phyloP scores from a whole-genome alignment of 148 eudicot genomes.

The Suaeda aralocaspica region DNA sequence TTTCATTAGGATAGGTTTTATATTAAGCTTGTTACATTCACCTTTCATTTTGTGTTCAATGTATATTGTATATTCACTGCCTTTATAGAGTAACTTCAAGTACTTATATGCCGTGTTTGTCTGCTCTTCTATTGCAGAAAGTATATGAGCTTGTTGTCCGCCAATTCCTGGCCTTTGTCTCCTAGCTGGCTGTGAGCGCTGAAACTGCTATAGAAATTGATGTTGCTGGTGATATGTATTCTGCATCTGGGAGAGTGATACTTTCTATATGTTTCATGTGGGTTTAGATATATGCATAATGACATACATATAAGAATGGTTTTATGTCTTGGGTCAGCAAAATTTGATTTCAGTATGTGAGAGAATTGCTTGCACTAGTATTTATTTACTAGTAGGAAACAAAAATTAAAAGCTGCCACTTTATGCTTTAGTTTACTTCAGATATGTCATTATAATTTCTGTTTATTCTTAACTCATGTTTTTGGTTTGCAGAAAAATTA shows the following conservation, averaged over 20 bases:
- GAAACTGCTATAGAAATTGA: constrained; percentile 90
- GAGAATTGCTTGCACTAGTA: background rate
- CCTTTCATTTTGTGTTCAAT: background rate
- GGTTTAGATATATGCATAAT: constrained; percentile 1
- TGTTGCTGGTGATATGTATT: constrained; percentile 80
- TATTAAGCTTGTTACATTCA: background rate
- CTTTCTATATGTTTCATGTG: constrained; percentile 42
- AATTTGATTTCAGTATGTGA: background rate
- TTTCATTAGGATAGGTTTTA: background rate
- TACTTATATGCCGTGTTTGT: background rate
- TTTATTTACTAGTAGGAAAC: background rate
- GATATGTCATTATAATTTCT: background rate
- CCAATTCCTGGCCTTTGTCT: constrained; percentile 94
- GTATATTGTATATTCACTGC: background rate
- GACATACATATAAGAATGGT: background rate
- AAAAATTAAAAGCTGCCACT: background rate
- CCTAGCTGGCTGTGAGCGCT: constrained; percentile 97
- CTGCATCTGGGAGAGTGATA: constrained; percentile 86
- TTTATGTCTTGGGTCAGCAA: background rate
- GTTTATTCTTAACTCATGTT: constrained; percentile 22
- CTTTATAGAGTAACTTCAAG: background rate
- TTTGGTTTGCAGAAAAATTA: constrained; percentile 70
- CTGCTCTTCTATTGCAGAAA: constrained; percentile 44
- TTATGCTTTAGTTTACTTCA: background rate
- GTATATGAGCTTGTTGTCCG: constrained; percentile 95